Percentiles rank a stretch among this genome's conserved stretches.
Conservation (phyloP, 106 monocot species). For the Ottelia alismoides region DNA sequence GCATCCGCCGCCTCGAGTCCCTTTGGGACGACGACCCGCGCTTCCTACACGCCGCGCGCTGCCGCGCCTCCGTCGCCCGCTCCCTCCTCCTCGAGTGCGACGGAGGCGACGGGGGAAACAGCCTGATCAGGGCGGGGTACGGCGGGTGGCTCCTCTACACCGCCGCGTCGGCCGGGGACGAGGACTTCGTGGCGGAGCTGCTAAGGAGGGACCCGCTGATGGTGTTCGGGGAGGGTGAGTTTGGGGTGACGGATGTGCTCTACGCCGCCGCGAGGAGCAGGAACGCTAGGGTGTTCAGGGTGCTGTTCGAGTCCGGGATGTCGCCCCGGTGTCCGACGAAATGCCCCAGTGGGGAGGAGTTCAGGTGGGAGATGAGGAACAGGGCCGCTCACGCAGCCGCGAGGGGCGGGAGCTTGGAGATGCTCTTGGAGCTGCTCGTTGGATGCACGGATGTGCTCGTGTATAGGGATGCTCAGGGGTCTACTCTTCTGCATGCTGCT, state of each 20-base stretch:
- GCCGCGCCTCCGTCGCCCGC: slow-evolving; percentile 4
- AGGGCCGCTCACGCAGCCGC: slow-evolving; percentile 76
- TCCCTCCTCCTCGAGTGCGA: slow-evolving; percentile 1
- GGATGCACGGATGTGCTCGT: slow-evolving; percentile 30
- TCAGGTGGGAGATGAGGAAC: slow-evolving; percentile 56
- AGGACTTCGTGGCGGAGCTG: too few species aligned
- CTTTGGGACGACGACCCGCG: too few species aligned
- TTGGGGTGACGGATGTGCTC: slow-evolving; percentile 82
- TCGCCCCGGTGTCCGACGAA: slow-evolving; percentile 17
- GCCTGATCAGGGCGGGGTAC: too few species aligned
- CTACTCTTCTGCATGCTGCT: slow-evolving; percentile 81
- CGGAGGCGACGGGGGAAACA: neutral
- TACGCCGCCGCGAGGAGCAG: slow-evolving; percentile 84
- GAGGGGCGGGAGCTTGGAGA: slow-evolving; percentile 69
- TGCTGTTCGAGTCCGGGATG: slow-evolving; percentile 35
- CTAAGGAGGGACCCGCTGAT: slow-evolving; percentile 27
- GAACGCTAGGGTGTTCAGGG: slow-evolving; percentile 38
- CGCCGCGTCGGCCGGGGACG: too few species aligned
- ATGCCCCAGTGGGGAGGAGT: too few species aligned
- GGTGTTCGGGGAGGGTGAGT: slow-evolving; percentile 94
- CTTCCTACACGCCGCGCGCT: too few species aligned
- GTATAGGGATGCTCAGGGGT: slow-evolving; percentile 58
- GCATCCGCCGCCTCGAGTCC: too few species aligned
- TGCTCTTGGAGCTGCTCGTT: slow-evolving; percentile 52
- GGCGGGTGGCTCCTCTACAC: too few species aligned